A percentile compares a stretch with the other conserved stretches of the same genome.
phyloP scores from a whole-genome alignment of 768 basidiomycete species.

The Suillus clintonianus region DNA sequence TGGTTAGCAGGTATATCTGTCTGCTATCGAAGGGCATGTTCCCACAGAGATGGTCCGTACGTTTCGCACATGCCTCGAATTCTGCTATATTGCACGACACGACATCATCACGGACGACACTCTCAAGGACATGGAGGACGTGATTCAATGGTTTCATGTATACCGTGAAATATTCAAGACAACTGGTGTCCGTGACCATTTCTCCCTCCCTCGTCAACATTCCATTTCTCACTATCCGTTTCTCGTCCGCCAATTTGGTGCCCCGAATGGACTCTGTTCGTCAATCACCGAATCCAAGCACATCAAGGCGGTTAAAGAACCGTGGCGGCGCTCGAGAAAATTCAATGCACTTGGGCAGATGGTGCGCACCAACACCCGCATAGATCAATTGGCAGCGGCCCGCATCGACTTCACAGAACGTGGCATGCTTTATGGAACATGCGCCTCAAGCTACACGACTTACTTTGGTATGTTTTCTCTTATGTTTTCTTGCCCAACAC shows the following conservation, averaged over 20 bases:
- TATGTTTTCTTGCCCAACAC: no score
- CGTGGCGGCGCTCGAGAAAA: slow-evolving; percentile 27
- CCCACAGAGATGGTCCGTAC: slow-evolving; percentile 17
- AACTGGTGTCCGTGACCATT: slow-evolving; percentile 10
- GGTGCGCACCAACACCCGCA: slow-evolving; percentile 25
- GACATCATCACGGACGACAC: slow-evolving; percentile 12
- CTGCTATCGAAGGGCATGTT: no score
- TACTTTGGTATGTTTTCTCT: no score
- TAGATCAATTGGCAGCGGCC: slow-evolving; percentile 14
- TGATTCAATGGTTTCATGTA: slow-evolving; percentile 13
- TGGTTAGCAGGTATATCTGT: no score
- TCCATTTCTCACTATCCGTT: slow-evolving; percentile 18
- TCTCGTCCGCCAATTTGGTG: slow-evolving; percentile 14
- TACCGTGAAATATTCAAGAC: slow-evolving; percentile 13
- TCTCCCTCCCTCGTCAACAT: slow-evolving; percentile 22
- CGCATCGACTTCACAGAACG: slow-evolving; percentile 15
- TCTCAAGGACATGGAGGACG: slow-evolving; percentile 12
- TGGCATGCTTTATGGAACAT: slow-evolving; percentile 22
- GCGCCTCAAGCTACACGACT: not conserved
- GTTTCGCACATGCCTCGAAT: slow-evolving; percentile 25
- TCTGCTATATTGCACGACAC: slow-evolving; percentile 26
- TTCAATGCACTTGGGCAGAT: slow-evolving; percentile 13
- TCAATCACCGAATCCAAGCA: slow-evolving; percentile 39
- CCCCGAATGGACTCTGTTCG: slow-evolving; percentile 25
- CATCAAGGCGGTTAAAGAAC: slow-evolving; percentile 39